Evolutionary conservation across 2,329 filamentous ascomycete genomes (phyloP).

Genomic region (Fusarium redolens): DNA sequence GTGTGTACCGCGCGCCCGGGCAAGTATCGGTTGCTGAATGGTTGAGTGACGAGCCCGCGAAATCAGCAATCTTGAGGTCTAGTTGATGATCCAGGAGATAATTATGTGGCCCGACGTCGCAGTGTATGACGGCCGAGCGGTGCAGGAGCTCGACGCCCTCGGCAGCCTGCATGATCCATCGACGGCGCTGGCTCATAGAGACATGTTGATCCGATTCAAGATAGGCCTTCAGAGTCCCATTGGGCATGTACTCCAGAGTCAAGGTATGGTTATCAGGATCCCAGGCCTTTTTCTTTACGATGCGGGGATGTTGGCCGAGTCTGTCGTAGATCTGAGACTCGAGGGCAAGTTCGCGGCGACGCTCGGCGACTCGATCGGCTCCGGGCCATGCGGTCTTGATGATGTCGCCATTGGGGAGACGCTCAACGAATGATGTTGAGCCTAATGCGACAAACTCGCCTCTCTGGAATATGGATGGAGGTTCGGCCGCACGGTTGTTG

Average conservation of each 20-base stretch:
- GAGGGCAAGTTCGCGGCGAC: neutral
- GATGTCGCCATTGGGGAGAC: neutral
- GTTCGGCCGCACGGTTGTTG: too few species aligned
- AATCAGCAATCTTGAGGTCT: too few species aligned
- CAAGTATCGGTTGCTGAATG: too few species aligned
- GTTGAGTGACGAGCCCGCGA: too few species aligned
- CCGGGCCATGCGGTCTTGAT: neutral
- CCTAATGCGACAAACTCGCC: neutral
- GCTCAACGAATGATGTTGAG: neutral
- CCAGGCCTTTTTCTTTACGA: neutral
- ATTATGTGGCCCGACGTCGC: too few species aligned
- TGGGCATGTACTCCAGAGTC: neutral
- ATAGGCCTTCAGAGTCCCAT: neutral
- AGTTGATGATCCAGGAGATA: too few species aligned
- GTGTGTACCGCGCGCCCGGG: too few species aligned
- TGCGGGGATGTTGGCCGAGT: neutral
- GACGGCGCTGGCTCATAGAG: neutral
- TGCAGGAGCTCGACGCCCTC: neutral
- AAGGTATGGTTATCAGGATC: neutral
- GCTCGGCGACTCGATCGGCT: neutral
- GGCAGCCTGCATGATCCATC: neutral
- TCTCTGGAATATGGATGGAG: neutral
- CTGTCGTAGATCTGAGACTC: neutral
- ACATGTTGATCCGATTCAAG: neutral
- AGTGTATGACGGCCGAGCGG: too few species aligned